These are phyloP conservation scores for Citrullus mucosospermus DNA, from an alignment of 306 rosid genomes.

Conservation along the genomic window DNA sequence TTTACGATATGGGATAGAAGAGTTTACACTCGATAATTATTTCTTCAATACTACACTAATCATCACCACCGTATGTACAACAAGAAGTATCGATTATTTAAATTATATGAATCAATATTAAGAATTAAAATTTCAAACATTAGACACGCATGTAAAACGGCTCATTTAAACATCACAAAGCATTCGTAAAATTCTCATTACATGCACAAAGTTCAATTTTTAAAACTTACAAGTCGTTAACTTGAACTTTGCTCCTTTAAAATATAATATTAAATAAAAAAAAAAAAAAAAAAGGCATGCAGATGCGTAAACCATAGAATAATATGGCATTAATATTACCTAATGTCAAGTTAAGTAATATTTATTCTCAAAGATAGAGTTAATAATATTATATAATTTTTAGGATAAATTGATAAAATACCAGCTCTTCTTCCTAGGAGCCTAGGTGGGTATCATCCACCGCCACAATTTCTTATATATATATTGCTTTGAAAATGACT, in stretches of 20 bases:
- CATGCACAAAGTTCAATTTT: background rate
- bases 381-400: background rate
- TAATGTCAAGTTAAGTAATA: too few species aligned
- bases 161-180: background rate
- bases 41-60: too few species aligned
- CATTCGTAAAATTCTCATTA: background rate
- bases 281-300: background rate
- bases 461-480: background rate
- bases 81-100: too few species aligned
- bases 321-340: background rate
- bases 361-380: background rate
- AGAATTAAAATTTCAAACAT: background rate
- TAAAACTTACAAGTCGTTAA: background rate
- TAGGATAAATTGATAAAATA: background rate
- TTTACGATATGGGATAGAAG: too few species aligned
- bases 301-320: background rate
- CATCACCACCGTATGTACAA: too few species aligned
- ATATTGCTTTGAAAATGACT: background rate
- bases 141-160: background rate
- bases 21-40: too few species aligned
- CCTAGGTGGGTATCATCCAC: background rate
- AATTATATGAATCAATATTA: too few species aligned
- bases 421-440: background rate
- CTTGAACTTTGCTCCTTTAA: background rate
- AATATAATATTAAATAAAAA: background rate